phyloP scores from a whole-genome alignment of 345 rosid genomes.

The Salix arbutifolia region DNA sequence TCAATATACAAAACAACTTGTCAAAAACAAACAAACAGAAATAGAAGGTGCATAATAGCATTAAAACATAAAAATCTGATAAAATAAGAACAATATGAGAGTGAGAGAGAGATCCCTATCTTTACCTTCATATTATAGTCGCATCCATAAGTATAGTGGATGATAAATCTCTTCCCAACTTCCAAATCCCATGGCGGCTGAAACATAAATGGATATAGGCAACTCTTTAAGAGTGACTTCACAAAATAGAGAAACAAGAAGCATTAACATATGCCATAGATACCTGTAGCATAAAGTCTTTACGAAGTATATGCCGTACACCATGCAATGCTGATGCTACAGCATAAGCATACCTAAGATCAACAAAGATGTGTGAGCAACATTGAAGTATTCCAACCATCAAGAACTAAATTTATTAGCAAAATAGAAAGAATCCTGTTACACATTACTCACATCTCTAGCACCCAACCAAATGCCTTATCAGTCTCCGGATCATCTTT shows the following conservation, averaged over 20 bases:
- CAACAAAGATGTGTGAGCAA: constrained; percentile 15
- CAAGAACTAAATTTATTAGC: constrained; percentile 8
- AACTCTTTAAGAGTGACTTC: background rate
- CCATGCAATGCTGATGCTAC: constrained; percentile 96
- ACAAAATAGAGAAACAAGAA: constrained; percentile 5
- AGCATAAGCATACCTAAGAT: constrained; percentile 90
- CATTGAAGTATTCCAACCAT: background rate
- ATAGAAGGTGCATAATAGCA: background rate
- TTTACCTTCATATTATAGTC: constrained; percentile 83
- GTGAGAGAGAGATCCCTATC: background rate
- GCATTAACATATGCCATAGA: constrained; percentile 2
- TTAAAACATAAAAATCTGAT: constrained; percentile 2
- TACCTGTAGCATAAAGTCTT: constrained; percentile 98
- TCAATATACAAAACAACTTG: background rate
- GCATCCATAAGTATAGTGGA: constrained; percentile 96
- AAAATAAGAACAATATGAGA: background rate
- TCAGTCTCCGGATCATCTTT: constrained; percentile 93
- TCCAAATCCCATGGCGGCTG: constrained; percentile 99
- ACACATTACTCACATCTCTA: constrained; percentile 74
- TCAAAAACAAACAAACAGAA: background rate
- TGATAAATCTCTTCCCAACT: constrained; percentile 63
- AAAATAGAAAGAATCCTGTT: constrained; percentile 8
- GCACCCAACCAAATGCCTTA: constrained; percentile 94
- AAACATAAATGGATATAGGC: constrained; percentile 15
- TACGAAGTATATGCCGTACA: constrained; percentile 71